Percentiles rank a stretch among this genome's conserved stretches.
phyloP scores from a whole-genome alignment of 2,329 filamentous ascomycete genomes.

The Madurella mycetomatis region DNA sequence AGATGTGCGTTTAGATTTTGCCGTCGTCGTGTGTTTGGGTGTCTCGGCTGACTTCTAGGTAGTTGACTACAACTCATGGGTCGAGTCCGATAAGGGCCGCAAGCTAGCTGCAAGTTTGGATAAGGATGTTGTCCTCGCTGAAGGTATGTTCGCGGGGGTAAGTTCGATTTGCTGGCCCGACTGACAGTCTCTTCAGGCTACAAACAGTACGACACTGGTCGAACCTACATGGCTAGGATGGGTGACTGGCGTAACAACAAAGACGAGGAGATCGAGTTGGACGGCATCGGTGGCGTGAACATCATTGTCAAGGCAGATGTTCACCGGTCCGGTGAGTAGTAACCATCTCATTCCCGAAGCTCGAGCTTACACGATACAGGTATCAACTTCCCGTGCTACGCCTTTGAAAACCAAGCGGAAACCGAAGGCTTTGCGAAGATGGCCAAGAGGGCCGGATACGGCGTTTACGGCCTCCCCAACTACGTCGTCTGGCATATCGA shows the following conservation, averaged over 20 bases:
- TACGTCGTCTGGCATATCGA: slow-evolving; percentile 99
- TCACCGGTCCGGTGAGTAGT: slow-evolving; percentile 70
- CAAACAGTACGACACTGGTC: slow-evolving; percentile 85
- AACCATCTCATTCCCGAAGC: slow-evolving; percentile 24
- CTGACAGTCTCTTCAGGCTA: slow-evolving; percentile 57
- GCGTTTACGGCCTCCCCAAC: slow-evolving; percentile 88
- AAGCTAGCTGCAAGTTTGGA: slow-evolving; percentile 68
- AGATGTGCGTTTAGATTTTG: slow-evolving; percentile 61
- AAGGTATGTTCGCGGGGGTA: slow-evolving; percentile 56
- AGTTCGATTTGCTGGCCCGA: background rate
- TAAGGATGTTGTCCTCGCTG: slow-evolving; percentile 79
- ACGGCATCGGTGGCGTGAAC: slow-evolving; percentile 95
- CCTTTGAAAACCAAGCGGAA: slow-evolving; percentile 98
- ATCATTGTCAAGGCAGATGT: slow-evolving; percentile 98
- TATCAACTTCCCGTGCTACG: slow-evolving; percentile 94
- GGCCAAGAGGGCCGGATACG: slow-evolving; percentile 92
- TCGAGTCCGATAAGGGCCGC: slow-evolving; percentile 81
- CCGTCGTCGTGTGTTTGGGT: background rate
- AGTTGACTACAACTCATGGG: slow-evolving; percentile 99
- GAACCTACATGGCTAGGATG: slow-evolving; percentile 84
- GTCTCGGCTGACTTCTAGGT: slow-evolving; percentile 22
- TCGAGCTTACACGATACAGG: slow-evolving; percentile 45
- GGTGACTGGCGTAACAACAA: slow-evolving; percentile 91
- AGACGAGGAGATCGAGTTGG: slow-evolving; percentile 85
- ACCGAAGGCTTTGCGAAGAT: slow-evolving; percentile 99